These are phyloP conservation scores for Trichosanthes cucumerina DNA, from an alignment of 306 rosid species.

Conservation along the genomic window DNA sequence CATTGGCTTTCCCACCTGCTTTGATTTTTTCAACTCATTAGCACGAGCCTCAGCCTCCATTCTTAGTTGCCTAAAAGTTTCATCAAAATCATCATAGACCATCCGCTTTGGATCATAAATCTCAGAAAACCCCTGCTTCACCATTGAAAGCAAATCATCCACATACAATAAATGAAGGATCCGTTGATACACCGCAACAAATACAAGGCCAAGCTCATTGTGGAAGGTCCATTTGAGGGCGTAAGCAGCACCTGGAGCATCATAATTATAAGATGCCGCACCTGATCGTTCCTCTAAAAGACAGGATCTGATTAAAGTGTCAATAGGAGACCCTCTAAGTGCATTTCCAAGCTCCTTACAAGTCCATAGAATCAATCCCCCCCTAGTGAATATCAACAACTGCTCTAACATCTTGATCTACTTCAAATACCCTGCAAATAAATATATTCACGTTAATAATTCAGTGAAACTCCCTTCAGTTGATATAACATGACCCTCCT, in stretches of 20 bases:
- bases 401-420: constrained; percentile 67
- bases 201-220: constrained; percentile 80
- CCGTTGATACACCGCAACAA: constrained; percentile 84
- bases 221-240: constrained; percentile 94
- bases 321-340: constrained; percentile 82
- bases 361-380: constrained; percentile 91
- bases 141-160: constrained; percentile 67
- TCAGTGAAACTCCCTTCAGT: neutral
- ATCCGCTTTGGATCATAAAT: constrained; percentile 57
- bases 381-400: constrained; percentile 77
- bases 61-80: constrained; percentile 66
- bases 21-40: constrained; percentile 64
- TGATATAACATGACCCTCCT: neutral
- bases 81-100: constrained; percentile 59
- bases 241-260: constrained; percentile 74
- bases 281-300: constrained; percentile 93
- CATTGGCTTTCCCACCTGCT: constrained; percentile 41
- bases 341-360: constrained; percentile 80
- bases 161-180: constrained; percentile 76
- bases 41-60: constrained; percentile 85
- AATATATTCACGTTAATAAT: neutral
- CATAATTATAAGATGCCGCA: constrained; percentile 66
- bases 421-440: constrained; percentile 28
- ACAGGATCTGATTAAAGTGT: constrained; percentile 81
- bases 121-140: constrained; percentile 59